These are phyloP conservation scores for Phylloporus sp. DNA, from an alignment of 768 basidiomycete genomes.

Conservation along the genomic window DNA sequence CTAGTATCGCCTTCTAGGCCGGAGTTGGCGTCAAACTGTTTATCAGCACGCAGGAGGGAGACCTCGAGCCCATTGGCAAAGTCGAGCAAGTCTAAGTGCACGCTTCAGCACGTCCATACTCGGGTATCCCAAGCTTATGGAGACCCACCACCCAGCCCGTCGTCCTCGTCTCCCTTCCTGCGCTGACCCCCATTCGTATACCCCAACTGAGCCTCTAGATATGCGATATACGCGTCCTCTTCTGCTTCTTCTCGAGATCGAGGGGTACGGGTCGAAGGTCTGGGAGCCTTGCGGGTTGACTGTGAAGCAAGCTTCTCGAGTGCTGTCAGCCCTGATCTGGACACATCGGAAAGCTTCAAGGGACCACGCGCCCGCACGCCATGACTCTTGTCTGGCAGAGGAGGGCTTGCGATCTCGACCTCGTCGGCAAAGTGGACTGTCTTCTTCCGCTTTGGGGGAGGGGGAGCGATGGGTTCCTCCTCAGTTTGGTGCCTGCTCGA, in stretches of 20 bases:
- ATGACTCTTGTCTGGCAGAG: background rate
- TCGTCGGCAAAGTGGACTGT: conserved; percentile 27
- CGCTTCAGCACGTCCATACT: background rate
- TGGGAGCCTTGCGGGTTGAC: conserved; percentile 6
- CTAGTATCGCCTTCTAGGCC: background rate
- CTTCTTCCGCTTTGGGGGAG: conserved; percentile 42
- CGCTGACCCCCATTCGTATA: conserved; percentile 42
- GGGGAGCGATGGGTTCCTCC: conserved; percentile 42
- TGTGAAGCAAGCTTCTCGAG: conserved; percentile 33
- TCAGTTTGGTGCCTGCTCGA: conserved; percentile 39
- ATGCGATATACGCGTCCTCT: conserved; percentile 84
- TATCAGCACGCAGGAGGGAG: background rate
- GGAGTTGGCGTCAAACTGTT: background rate
- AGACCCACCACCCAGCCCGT: conserved; percentile 83
- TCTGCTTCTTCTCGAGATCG: conserved; percentile 47
- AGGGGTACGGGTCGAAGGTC: conserved; percentile 8
- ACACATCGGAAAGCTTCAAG: background rate
- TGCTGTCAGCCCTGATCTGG: conserved; percentile 23
- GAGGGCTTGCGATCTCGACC: background rate
- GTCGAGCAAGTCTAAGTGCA: conserved; percentile 48
- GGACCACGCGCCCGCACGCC: background rate
- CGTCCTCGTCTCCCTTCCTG: conserved; percentile 52
- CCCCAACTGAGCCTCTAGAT: conserved; percentile 77
- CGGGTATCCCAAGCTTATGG: background rate
- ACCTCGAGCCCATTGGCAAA: conserved; percentile 37